Evolutionary conservation across 1,284 basidiomycete species (phyloP).

Genomic region (Ganoderma leucocontextum): DNA sequence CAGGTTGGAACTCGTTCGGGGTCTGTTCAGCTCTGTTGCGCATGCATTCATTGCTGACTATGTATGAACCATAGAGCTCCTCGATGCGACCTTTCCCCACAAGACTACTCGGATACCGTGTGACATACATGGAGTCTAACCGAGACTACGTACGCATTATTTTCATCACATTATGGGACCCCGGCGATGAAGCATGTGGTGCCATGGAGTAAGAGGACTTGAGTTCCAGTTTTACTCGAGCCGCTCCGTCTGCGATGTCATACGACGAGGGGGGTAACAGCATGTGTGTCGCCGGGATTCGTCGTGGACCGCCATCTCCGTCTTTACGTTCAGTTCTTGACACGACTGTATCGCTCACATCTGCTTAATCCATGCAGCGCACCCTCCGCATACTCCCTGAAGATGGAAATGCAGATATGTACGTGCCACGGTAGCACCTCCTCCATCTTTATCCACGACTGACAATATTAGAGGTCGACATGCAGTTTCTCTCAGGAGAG

Average conservation of each 20-base stretch:
- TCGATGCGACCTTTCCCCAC: slow-evolving; percentile 73
- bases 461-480: slow-evolving; percentile 60
- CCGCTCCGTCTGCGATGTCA: neutral
- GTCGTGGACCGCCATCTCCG: slow-evolving; percentile 16
- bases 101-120: slow-evolving; percentile 80
- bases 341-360: neutral
- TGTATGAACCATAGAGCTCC: slow-evolving; percentile 40
- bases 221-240: neutral
- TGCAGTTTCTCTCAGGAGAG: slow-evolving; percentile 48
- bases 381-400: slow-evolving; percentile 82
- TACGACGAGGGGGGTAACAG: too few relatives aligned
- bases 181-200: neutral
- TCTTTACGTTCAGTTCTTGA: neutral
- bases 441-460: slow-evolving; percentile 72
- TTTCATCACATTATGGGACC: neutral
- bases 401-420: slow-evolving; percentile 88
- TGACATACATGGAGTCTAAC: slow-evolving; percentile 74
- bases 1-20: too few relatives aligned
- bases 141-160: slow-evolving; percentile 66
- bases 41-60: too few relatives aligned
- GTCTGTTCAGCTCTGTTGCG: too few relatives aligned
- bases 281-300: neutral
- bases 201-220: neutral
- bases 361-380: slow-evolving; percentile 47
- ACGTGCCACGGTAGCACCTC: slow-evolving; percentile 86